Evolutionary conservation across 2,329 filamentous ascomycete genomes (phyloP), one percentile per base, ranked within the genome.

Genomic region (Paraphaeosphaeria sporulosa): DNA sequence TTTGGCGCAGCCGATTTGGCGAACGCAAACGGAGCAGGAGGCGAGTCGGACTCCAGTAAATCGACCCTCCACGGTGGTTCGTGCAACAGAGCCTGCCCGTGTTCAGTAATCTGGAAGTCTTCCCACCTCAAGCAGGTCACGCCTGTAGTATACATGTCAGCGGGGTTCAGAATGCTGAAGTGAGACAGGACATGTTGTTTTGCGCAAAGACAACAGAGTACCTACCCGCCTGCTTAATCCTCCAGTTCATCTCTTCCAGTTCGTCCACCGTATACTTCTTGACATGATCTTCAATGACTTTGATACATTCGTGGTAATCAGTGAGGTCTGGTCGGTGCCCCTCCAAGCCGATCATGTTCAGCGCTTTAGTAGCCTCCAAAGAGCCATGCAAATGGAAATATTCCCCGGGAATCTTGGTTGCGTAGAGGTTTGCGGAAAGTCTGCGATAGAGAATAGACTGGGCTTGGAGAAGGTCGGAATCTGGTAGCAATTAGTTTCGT

Each of bases 311-410:
- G 40, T 76, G 78, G 48, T 79, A 79, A 17, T 81, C 76, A 23
- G 83, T 85, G 57, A 91, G 71, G 48, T 88, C 86, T 1, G 88
- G 86, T 6, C 85, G 80, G 57, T 87, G 83, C 0, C 88, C 81
- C 52, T 88, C 84, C 5, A 92, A 77, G 0, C 89, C 90, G 65
- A 92, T 84, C 89, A 92, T 92, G 47, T 85, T 82, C 30, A 92
- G 78, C 0, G 89, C 90, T 8, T 85, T 89, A 10, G 86, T 88
- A 3, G 90, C 90, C 66, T 92, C 89, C 0, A 93, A 78, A 0
- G 90, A 92, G 47, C 90, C 90, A 71, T 92, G 90, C 27, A 92
- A 89, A 69, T 93, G 90, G 71, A 90, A 93, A 69, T 87, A 92
- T 70, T 89, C 83, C n/a, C 85, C 86, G 1, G 82, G 78, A n/a